Evolutionary conservation across 2,329 filamentous ascomycete genomes (phyloP), one percentile per base, ranked within the genome.

Genomic region (Zymoseptoria ardabiliae): DNA sequence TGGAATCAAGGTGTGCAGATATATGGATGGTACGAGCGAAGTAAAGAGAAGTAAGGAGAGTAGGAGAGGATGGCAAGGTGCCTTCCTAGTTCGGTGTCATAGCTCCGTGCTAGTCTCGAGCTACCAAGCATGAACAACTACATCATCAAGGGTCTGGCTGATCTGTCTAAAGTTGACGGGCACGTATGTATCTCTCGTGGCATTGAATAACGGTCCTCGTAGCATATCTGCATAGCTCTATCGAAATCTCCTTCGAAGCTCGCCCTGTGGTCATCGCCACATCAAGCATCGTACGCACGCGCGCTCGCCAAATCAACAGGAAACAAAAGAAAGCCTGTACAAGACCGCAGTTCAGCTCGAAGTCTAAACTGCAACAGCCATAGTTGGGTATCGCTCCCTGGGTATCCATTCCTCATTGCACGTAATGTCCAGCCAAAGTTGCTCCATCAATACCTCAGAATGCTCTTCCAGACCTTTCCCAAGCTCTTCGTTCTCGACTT

Each of bases 401-500:
- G 35, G 25, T 28, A 28, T 28, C 25, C n/a, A 7, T 45, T 17
- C 17, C 35, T 45, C 35, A 45, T 45, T 45, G 35, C 35, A 45
- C 35, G 35, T 45, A 17, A 45, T 45, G 7, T n/a, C 11, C 35
- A 45, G 13, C 35, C 35, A 45, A 45, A 13, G 13, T n/a, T 6
- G 13, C 13, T 45, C 11, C 35, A 17, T 64, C 60, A 66, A 23
- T 55, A 61, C 45, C 60, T 59, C 8, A 66, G 58, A 21, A 69
- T 54, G 22, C 57, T 65, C 62, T 67, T 68, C 65, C 65, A 68
- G 13, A 66, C 62, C 54, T 61, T 63, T 57, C 65, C 69, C 49
- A 70, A 62, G 19, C 66, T 64, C 23, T 61, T 65, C 53, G 61
- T 52, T 50, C 28, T 61, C 28, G 58, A 54, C 2, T 53, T 28